These are phyloP conservation scores for Tuctoria greenei DNA, from an alignment of 176 grass and related monocot species.

Conservation along the genomic window DNA sequence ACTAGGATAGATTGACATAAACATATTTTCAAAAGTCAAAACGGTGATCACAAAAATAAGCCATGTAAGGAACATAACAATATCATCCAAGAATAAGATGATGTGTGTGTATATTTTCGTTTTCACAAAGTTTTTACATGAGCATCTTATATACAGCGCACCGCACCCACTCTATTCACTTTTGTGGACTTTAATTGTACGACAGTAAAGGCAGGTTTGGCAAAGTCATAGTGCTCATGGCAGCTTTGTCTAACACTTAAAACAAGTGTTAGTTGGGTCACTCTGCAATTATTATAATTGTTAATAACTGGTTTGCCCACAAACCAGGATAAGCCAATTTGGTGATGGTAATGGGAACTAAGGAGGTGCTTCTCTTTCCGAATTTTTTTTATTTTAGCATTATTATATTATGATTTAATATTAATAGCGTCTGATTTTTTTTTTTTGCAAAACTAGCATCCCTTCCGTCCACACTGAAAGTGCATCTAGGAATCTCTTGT, in stretches of 20 bases:
- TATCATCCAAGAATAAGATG: not conserved
- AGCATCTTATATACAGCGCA: not conserved
- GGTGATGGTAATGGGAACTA: conserved; percentile 32
- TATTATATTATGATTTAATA: too few relatives aligned
- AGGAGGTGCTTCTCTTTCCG: conserved; percentile 35
- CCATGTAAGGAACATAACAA: not conserved
- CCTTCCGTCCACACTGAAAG: too few relatives aligned
- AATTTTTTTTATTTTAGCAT: too few relatives aligned
- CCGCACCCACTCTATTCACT: not conserved
- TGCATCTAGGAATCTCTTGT: too few relatives aligned
- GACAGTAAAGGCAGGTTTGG: conserved; percentile 24
- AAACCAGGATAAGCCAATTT: conserved; percentile 36
- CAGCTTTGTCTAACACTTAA: conserved; percentile 5
- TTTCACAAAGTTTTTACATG: not conserved
- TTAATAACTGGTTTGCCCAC: conserved; percentile 17
- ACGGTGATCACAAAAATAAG: too few relatives aligned
- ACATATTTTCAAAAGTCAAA: not conserved
- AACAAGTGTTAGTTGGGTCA: conserved; percentile 3
- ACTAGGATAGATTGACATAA: not conserved
- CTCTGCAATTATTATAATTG: not conserved
- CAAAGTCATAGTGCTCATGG: conserved; percentile 21
- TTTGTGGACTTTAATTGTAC: conserved; percentile 26
- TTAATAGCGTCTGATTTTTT: too few relatives aligned
- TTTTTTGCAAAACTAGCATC: too few relatives aligned
- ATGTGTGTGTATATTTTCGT: not conserved